Evolutionary conservation across 2,329 filamentous ascomycete species (phyloP).

Genomic region (Didymella pomorum): DNA sequence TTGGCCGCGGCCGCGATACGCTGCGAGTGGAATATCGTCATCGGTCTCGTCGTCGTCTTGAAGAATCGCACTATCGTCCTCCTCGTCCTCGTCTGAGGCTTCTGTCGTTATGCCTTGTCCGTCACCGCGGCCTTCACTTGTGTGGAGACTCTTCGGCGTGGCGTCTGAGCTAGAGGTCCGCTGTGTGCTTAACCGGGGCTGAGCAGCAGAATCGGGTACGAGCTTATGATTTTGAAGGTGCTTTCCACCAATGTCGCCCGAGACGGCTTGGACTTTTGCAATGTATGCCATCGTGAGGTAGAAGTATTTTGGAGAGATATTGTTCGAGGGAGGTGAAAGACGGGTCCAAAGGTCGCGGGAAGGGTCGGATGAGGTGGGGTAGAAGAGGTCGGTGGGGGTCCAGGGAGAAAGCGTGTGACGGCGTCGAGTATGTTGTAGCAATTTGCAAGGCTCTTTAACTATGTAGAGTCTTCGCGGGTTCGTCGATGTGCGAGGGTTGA

Average conservation of each 20-base stretch:
- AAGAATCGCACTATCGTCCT: slow-evolving; percentile 45
- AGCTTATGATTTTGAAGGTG: slow-evolving; percentile 43
- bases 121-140: slow-evolving; percentile 35
- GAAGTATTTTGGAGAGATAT: slow-evolving; percentile 9
- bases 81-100: slow-evolving; percentile 44
- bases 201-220: slow-evolving; percentile 32
- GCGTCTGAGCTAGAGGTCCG: slow-evolving; percentile 30
- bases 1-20: slow-evolving; percentile 42
- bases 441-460: slow-evolving; percentile 46
- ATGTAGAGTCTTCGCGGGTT: slow-evolving; percentile 44
- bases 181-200: slow-evolving; percentile 34
- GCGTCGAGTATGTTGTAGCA: slow-evolving; percentile 40
- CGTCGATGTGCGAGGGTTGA: slow-evolving; percentile 47
- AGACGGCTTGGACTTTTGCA: slow-evolving; percentile 34
- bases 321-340: slow-evolving; percentile 2
- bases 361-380: slow-evolving; percentile 11
- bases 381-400: slow-evolving; percentile 11
- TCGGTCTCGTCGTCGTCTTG: slow-evolving; percentile 50
- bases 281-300: slow-evolving; percentile 38
- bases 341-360: neutral
- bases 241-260: slow-evolving; percentile 42
- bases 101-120: slow-evolving; percentile 42
- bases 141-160: slow-evolving; percentile 30
- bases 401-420: slow-evolving; percentile 35
- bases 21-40: slow-evolving; percentile 42